Percentiles rank a stretch among this genome's conserved stretches.
These are phyloP conservation scores for Mortierella sp. DNA, from an alignment of 371 early-diverging fungal species.

Conservation along the genomic window DNA sequence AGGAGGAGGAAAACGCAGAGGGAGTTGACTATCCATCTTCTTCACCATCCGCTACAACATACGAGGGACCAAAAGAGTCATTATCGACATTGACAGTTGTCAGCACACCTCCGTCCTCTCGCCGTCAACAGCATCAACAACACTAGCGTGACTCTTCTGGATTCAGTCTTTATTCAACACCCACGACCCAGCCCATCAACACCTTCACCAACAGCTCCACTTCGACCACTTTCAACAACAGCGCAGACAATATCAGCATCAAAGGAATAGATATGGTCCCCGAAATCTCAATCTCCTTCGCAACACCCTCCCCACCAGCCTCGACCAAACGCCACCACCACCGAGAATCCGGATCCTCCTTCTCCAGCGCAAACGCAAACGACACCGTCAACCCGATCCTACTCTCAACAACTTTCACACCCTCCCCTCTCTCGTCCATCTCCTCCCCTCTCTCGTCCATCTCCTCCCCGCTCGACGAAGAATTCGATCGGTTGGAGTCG, in stretches of 20 bases:
- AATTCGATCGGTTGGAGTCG: slow-evolving; percentile 3
- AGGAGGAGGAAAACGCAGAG: background rate
- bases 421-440: slow-evolving; percentile 21
- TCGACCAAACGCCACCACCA: slow-evolving; percentile 15
- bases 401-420: slow-evolving; percentile 17
- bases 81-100: too few species aligned
- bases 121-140: background rate
- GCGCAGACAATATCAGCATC: background rate
- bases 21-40: background rate
- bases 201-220: background rate
- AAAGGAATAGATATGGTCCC: slow-evolving; percentile 8
- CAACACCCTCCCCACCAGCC: slow-evolving; percentile 35
- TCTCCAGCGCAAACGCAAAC: background rate
- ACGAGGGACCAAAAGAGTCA: background rate
- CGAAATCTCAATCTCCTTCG: slow-evolving; percentile 28
- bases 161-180: background rate
- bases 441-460: background rate
- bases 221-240: too few species aligned
- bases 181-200: background rate
- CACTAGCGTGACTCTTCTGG: background rate
- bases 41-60: background rate
- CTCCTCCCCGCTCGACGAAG: background rate
- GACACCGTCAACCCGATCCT: slow-evolving; percentile 3
- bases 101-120: background rate
- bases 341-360: slow-evolving; percentile 19